Base-by-base conservation (phyloP, 176 grass and related monocot species). In the Aegilops speltoides region DNA sequence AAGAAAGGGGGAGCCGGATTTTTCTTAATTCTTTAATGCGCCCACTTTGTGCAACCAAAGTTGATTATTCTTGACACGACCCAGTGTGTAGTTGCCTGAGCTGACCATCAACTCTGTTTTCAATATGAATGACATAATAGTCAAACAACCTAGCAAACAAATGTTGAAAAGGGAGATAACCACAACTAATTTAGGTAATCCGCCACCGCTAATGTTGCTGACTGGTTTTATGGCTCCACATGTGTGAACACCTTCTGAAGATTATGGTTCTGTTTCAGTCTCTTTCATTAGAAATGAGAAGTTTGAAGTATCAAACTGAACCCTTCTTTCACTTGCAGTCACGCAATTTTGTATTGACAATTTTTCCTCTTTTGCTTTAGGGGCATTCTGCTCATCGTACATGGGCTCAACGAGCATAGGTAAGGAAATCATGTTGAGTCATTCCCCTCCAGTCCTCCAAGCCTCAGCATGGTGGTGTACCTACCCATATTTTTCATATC, bases 321-420 rank as follows among this genome's bases (percentile, higher is more conserved):
- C 11, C 26, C 13, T 52, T 22, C 20, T 36, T 79, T 59, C 22
- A 54, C 43, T 29, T 79, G 76, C 46, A 11, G 15, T 63, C 4
- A 48, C 61, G 48, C 48, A 63, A 52, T 52, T 83, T 34, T 75
- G 26, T 74, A 73, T 80, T 89, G 67, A 83, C 36, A 19, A 5
- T 43, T 85, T 57, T 64, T 70, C 36, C 64, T 94, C 16, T 68
- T 64, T 61, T 71, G 24, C 64, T 94, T 79, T 64, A 99, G 97
- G 90, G 90, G 90, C 72, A 89, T 96, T 88, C 83, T 99, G 87
- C 66, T 99, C 59, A 92, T 99, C 83, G 85, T 96, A 73, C 97
- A 99, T 88, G 97, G 97, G 34, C 89, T 99, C 8, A 99, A 99
- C 89, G 97, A 99, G 57, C 97, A 99, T 85, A 91, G 97, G 94